Base-by-base conservation (phyloP, 805 yeast genomes). In the Saccharomycopsis fermentans region DNA sequence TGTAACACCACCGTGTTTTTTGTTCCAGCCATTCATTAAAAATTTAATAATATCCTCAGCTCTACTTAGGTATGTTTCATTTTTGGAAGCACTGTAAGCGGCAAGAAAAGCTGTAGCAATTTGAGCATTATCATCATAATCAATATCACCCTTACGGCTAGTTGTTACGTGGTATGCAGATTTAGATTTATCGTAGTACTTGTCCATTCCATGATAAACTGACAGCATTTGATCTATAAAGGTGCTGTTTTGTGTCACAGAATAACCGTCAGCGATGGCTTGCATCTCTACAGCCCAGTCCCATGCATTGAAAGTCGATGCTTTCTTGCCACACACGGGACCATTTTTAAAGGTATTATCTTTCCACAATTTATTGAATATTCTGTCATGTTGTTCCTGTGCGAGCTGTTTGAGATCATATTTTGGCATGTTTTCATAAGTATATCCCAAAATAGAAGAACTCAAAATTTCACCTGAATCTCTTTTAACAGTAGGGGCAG, bases 81-180 rank as follows among this genome's bases (percentile, higher is more conserved):
- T 78, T 1, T 78, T 79, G 1, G 89, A 82, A 16, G 82, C 87
- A 65, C 84, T 89, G 66, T 81, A 84, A 1, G 88, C 87, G 2
- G 82, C 77, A 59, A 85, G 71, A 63, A 83, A 73, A 4, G 83
- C 84, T 63, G 83, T 75, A 16, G 86, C 84, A 16, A 84, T 82
- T 67, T 84, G 90, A 2, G 90, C 90, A 66, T 84, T 86, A 65
- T 84, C 90, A 66, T 84, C 90, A 62, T 81, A 81, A 68, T 84
- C 84, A 47, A 84, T 81, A 67, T 84, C 90, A 56, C 71, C 71
- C 67, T 83, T 84, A 50, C 78, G 83, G 66, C 82, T 78, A 65
- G 80, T 83, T 2, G 85, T 83, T 0, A 88, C 90, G 48, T 86
- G 80, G 69, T 77, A 85, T 3, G 85, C 89, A 57, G 77, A 77